Conservation (phyloP, 2,329 filamentous ascomycete species). For the Fusarium multiceps region DNA sequence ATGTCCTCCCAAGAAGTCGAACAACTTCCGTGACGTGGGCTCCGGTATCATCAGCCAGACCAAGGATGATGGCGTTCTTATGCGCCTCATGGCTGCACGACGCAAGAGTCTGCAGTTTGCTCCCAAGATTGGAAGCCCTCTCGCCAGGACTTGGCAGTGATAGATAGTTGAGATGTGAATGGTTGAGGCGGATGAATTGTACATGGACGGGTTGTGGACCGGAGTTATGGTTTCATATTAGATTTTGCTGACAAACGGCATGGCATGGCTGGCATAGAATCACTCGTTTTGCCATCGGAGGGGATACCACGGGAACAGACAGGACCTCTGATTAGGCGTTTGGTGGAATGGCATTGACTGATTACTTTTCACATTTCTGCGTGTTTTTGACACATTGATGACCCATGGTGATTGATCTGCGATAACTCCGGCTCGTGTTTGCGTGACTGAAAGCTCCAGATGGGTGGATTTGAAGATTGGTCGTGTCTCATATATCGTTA, state of each 20-base stretch:
- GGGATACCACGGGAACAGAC: conserved; percentile 42
- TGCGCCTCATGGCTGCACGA: conserved; percentile 75
- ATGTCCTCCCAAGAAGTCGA: conserved; percentile 66
- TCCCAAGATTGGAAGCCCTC: conserved; percentile 78
- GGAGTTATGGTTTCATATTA: conserved; percentile 32
- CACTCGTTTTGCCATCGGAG: conserved; percentile 41
- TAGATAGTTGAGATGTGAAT: conserved; percentile 2
- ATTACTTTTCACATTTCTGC: conserved; percentile 13
- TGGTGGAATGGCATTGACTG: conserved; percentile 22
- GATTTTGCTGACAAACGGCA: conserved; percentile 23
- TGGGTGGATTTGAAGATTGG: not conserved
- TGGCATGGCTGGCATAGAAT: conserved; percentile 32
- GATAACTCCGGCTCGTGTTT: not conserved
- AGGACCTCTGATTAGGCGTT: conserved; percentile 39
- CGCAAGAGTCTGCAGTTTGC: conserved; percentile 83
- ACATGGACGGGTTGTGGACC: conserved; percentile 24
- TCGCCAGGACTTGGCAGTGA: conserved; percentile 67
- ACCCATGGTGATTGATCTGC: conserved; percentile 14
- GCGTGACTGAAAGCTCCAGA: not conserved
- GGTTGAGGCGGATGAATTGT: conserved; percentile 18
- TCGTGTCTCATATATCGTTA: not conserved
- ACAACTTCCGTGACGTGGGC: conserved; percentile 53
- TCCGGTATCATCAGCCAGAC: conserved; percentile 59
- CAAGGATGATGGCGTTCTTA: conserved; percentile 68
- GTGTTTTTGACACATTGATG: conserved; percentile 8